These are phyloP conservation scores for Zymoseptoria tritici DNA, from an alignment of 2,329 filamentous ascomycete genomes.

Conservation along the genomic window DNA sequence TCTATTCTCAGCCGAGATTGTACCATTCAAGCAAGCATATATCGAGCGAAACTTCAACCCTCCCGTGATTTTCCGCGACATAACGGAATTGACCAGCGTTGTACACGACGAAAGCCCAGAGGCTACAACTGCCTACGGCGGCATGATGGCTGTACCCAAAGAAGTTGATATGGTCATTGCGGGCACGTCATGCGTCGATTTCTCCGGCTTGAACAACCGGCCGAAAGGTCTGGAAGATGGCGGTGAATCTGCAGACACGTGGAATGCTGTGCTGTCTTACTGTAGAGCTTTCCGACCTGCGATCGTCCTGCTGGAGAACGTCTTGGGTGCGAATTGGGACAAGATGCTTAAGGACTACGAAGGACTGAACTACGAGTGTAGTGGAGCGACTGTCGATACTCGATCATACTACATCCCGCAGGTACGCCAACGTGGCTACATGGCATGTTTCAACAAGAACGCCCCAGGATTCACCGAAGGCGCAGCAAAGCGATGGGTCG, in stretches of 20 bases:
- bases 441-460: slow-evolving; percentile 37
- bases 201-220: slow-evolving; percentile 57
- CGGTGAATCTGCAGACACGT: slow-evolving; percentile 61
- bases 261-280: slow-evolving; percentile 54
- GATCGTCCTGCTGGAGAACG: slow-evolving; percentile 67
- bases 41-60: slow-evolving; percentile 42
- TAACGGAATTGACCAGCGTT: slow-evolving; percentile 32
- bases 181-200: slow-evolving; percentile 70
- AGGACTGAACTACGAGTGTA: slow-evolving; percentile 49
- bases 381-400: slow-evolving; percentile 50
- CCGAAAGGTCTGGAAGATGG: slow-evolving; percentile 45
- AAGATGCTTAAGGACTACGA: slow-evolving; percentile 34
- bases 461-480: background rate
- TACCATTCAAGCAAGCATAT: slow-evolving; percentile 40
- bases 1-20: slow-evolving; percentile 42
- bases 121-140: slow-evolving; percentile 59
- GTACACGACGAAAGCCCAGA: slow-evolving; percentile 16
- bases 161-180: slow-evolving; percentile 60
- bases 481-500: slow-evolving; percentile 34
- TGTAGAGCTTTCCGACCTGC: slow-evolving; percentile 48
- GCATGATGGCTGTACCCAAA: slow-evolving; percentile 48
- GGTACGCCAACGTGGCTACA: slow-evolving; percentile 36
- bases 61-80: slow-evolving; percentile 38
- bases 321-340: slow-evolving; percentile 55
- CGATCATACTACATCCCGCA: slow-evolving; percentile 70